Percentiles rank a stretch among this genome's conserved stretches.
Conservation (phyloP, 345 rosid genomes). For the Sonneratia alba region DNA sequence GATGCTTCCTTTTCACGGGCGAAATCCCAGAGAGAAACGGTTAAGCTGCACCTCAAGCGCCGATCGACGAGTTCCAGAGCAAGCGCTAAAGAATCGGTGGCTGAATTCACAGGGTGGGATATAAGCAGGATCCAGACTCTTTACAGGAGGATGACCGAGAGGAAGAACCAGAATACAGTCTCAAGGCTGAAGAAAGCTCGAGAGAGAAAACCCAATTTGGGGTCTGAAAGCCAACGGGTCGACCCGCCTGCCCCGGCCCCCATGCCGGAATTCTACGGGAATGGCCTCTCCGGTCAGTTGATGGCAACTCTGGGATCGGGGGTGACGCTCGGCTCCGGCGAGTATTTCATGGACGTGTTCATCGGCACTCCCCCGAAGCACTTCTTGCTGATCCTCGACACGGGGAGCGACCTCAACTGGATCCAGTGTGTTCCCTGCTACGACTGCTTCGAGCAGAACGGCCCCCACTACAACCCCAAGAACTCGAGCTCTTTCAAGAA, state of each 20-base stretch:
- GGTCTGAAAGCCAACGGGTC: slow-evolving; percentile 5
- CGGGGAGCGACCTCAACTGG: slow-evolving; percentile 96
- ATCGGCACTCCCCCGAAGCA: slow-evolving; percentile 87
- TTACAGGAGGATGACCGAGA: slow-evolving; percentile 47
- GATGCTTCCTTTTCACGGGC: not conserved
- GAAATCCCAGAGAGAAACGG: slow-evolving; percentile 20
- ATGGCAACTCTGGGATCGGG: slow-evolving; percentile 83
- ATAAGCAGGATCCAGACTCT: slow-evolving; percentile 65
- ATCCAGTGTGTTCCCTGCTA: slow-evolving; percentile 80
- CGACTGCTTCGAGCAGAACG: slow-evolving; percentile 85
- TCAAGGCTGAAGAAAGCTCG: slow-evolving; percentile 29
- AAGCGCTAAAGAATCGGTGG: slow-evolving; percentile 32
- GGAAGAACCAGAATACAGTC: slow-evolving; percentile 60
- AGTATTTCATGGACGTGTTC: slow-evolving; percentile 89
- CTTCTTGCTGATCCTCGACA: slow-evolving; percentile 85
- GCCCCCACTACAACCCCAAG: slow-evolving; percentile 57
- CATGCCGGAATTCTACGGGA: slow-evolving; percentile 22
- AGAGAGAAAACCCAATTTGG: slow-evolving; percentile 6
- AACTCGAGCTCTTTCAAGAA: slow-evolving; percentile 53
- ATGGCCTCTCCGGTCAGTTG: slow-evolving; percentile 40
- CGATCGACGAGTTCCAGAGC: slow-evolving; percentile 24
- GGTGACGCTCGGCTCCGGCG: slow-evolving; percentile 76
- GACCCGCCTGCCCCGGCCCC: slow-evolving; percentile 12
- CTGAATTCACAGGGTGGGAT: slow-evolving; percentile 46
- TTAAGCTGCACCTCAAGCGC: slow-evolving; percentile 60